Conservation (phyloP, 2,329 filamentous ascomycete species). For the Penicillium oxalicum region DNA sequence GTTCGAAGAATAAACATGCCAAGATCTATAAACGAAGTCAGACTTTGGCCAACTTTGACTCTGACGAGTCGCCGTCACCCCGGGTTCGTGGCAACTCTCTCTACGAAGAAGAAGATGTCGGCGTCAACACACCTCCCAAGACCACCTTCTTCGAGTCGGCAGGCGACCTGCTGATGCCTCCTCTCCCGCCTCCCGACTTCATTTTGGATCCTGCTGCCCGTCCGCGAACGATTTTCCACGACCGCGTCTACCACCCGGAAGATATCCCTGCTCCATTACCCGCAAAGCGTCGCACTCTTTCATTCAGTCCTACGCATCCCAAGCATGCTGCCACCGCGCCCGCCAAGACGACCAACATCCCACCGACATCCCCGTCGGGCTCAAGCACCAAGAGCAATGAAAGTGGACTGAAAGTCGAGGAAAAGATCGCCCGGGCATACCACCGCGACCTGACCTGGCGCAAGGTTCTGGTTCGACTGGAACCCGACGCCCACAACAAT, state of each 20-base stretch:
- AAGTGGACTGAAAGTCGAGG: slow-evolving; percentile 75
- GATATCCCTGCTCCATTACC: slow-evolving; percentile 80
- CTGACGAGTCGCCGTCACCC: slow-evolving; percentile 14
- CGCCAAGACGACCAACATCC: slow-evolving; percentile 6
- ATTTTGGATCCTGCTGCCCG: slow-evolving; percentile 76
- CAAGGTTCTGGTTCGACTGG: slow-evolving; percentile 89
- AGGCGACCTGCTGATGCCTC: slow-evolving; percentile 84
- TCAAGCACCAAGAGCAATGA: slow-evolving; percentile 14
- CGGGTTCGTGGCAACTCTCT: slow-evolving; percentile 48
- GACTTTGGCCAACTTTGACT: slow-evolving; percentile 49
- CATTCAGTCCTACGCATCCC: slow-evolving; percentile 21
- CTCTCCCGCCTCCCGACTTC: slow-evolving; percentile 73
- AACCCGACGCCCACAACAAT: slow-evolving; percentile 98
- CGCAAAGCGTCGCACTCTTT: slow-evolving; percentile 38
- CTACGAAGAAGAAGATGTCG: slow-evolving; percentile 44
- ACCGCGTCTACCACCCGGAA: slow-evolving; percentile 85
- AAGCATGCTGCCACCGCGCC: slow-evolving; percentile 13
- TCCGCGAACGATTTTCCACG: slow-evolving; percentile 89
- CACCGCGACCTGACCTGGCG: slow-evolving; percentile 89
- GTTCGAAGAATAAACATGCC: slow-evolving; percentile 37
- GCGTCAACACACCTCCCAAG: slow-evolving; percentile 67
- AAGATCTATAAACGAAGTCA: slow-evolving; percentile 74
- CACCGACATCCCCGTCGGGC: slow-evolving; percentile 10
- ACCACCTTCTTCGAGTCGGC: slow-evolving; percentile 95
- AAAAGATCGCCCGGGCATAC: slow-evolving; percentile 95